These are phyloP conservation scores for Scalesia atractyloides DNA, from an alignment of 129 eudicot species.

Conservation along the genomic window DNA sequence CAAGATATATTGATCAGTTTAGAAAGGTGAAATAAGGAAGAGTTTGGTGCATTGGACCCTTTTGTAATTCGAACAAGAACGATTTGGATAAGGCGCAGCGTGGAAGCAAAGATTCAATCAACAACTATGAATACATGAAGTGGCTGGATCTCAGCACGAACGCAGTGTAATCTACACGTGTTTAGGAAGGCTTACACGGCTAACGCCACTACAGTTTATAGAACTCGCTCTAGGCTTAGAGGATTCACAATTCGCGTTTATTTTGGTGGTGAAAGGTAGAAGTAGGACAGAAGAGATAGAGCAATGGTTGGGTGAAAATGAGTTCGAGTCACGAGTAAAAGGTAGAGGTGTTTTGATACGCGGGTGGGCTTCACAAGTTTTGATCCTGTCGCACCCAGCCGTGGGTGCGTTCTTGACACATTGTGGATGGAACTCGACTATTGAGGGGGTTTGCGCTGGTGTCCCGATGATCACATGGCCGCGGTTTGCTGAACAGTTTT, in stretches of 20 bases:
- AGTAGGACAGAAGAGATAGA: slow-evolving; percentile 29
- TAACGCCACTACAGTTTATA: slow-evolving; percentile 31
- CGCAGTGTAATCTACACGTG: slow-evolving; percentile 48
- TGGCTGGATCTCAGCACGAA: slow-evolving; percentile 44
- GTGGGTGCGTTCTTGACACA: slow-evolving; percentile 51
- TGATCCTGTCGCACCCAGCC: slow-evolving; percentile 37
- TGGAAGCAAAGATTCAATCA: slow-evolving; percentile 34
- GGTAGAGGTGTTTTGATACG: slow-evolving; percentile 38
- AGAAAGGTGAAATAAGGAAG: slow-evolving; percentile 29
- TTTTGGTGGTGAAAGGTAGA: slow-evolving; percentile 37
- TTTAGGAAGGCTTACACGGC: slow-evolving; percentile 47
- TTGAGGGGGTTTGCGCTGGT: slow-evolving; percentile 45
- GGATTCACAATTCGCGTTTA: slow-evolving; percentile 17
- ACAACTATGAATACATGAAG: slow-evolving; percentile 13
- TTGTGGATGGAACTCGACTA: slow-evolving; percentile 55
- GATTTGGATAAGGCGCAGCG: slow-evolving; percentile 46
- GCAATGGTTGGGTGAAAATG: slow-evolving; percentile 29
- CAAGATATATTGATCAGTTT: slow-evolving; percentile 37
- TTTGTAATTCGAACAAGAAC: slow-evolving; percentile 41
- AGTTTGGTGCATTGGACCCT: slow-evolving; percentile 59
- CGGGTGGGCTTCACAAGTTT: slow-evolving; percentile 53
- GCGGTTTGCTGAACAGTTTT: slow-evolving; percentile 41
- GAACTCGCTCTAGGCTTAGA: slow-evolving; percentile 46
- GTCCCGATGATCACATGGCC: slow-evolving; percentile 52
- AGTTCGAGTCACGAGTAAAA: slow-evolving; percentile 32